Evolutionary conservation across 2,329 filamentous ascomycete genomes (phyloP).

Genomic region (Sclerotinia subarctica): DNA sequence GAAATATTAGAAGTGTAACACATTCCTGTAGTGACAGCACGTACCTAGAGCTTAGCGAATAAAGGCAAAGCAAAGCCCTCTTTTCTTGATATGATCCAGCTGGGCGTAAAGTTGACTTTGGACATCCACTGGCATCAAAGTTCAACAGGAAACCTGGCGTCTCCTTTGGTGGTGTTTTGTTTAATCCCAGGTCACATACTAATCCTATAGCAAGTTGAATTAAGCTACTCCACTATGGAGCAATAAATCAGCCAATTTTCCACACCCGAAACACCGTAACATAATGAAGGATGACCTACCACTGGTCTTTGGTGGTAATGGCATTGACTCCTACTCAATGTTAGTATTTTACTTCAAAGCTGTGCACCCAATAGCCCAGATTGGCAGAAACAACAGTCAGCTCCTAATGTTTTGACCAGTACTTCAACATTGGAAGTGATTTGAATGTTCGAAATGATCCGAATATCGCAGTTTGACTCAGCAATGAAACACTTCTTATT

Average conservation of each 20-base stretch:
- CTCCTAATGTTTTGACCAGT: no score
- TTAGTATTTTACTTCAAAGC: not conserved
- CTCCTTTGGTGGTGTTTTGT: slow-evolving; percentile 24
- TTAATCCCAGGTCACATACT: slow-evolving; percentile 26
- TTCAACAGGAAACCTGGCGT: slow-evolving; percentile 2
- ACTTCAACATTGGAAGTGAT: no score
- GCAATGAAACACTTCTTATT: no score
- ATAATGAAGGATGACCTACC: not conserved
- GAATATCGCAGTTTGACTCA: no score
- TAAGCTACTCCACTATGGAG: slow-evolving; percentile 14
- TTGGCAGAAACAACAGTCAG: no score
- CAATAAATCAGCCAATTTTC: not conserved
- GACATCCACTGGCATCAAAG: slow-evolving; percentile 17
- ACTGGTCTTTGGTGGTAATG: slow-evolving; percentile 13
- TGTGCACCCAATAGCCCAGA: no score
- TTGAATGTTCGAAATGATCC: no score
- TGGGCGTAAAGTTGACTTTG: slow-evolving; percentile 7
- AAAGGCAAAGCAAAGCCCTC: slow-evolving; percentile 49
- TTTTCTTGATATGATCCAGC: slow-evolving; percentile 48
- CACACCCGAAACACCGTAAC: not conserved
- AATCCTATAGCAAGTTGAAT: slow-evolving; percentile 25
- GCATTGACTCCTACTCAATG: slow-evolving; percentile 39
- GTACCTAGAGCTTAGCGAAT: slow-evolving; percentile 44
- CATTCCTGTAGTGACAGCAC: slow-evolving; percentile 22
- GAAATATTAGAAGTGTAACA: slow-evolving; percentile 25